phyloP scores from a whole-genome alignment of 225 moss, liverwort and hornwort genomes.

The Bryoerythrophyllum caledonicum region DNA sequence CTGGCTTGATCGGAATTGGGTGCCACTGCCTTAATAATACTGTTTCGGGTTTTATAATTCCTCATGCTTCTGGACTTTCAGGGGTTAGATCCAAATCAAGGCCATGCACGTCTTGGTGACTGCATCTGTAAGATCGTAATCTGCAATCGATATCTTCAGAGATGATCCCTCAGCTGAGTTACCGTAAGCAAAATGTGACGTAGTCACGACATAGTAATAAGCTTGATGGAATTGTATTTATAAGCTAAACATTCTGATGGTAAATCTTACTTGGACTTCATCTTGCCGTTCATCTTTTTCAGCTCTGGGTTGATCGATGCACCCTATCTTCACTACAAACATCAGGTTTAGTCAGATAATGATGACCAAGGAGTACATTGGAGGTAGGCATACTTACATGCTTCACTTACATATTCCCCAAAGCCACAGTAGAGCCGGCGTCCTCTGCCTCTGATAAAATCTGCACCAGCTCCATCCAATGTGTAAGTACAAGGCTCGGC shows the following conservation, averaged over 20 bases:
- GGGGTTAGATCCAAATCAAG: not conserved
- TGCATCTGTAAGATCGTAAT: conserved; percentile 16
- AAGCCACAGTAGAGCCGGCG: conserved; percentile 9
- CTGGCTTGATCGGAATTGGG: too few relatives aligned
- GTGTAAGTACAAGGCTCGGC: not conserved
- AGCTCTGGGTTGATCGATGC: conserved; percentile 29
- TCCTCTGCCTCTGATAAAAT: conserved; percentile 34
- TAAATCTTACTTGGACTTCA: conserved; percentile 32
- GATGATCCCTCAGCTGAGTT: not conserved
- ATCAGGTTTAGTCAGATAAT: not conserved
- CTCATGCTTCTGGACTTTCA: not conserved
- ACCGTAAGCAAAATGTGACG: not conserved
- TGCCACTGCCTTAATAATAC: too few relatives aligned
- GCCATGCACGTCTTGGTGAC: conserved; percentile 11
- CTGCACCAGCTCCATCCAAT: conserved; percentile 7
- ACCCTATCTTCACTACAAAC: conserved; percentile 23
- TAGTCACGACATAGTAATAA: not conserved
- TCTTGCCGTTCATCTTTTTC: conserved; percentile 28
- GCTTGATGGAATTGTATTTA: not conserved
- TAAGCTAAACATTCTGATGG: not conserved
- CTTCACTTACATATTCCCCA: conserved; percentile 40
- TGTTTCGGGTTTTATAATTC: not conserved
- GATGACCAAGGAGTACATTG: not conserved
- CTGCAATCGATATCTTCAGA: not conserved
- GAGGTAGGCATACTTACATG: not conserved